Evolutionary conservation across 495 filamentous ascomycete genomes (phyloP).

Genomic region (Tuber umbilicatum): DNA sequence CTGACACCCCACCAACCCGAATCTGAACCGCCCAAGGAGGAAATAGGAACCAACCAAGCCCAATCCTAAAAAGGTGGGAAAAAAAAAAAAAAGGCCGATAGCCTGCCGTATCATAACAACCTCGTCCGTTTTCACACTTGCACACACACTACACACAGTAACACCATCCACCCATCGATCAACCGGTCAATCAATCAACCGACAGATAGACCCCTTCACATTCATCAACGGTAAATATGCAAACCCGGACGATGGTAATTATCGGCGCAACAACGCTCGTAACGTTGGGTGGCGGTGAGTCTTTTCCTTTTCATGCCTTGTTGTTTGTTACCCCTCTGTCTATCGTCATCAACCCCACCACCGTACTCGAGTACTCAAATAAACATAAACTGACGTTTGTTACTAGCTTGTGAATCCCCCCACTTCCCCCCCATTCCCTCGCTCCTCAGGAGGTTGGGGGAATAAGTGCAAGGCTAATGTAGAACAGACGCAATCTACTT

Average conservation of each 20-base stretch:
- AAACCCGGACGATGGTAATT: conserved; percentile 59
- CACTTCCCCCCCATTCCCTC: conserved; percentile 5
- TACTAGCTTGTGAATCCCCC: conserved; percentile 26
- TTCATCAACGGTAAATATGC: conserved; percentile 38
- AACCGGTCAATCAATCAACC: not conserved
- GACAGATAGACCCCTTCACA: not conserved
- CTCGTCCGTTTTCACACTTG: not conserved
- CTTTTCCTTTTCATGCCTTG: conserved; percentile 1
- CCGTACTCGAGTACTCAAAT: conserved; percentile 1
- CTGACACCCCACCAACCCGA: conserved; percentile 4
- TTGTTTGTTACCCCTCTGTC: conserved; percentile 9
- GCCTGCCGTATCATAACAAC: not conserved
- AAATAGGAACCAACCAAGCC: conserved; percentile 5
- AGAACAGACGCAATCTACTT: conserved; percentile 76
- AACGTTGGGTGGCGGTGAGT: conserved; percentile 37
- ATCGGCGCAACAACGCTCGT: conserved; percentile 33
- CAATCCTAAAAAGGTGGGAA: not conserved
- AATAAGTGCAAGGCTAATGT: conserved; percentile 46
- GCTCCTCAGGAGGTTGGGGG: not conserved
- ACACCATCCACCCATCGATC: conserved; percentile 1
- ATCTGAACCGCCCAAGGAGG: not conserved
- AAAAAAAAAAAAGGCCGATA: conserved; percentile 4
- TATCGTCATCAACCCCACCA: conserved; percentile 7
- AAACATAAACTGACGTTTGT: conserved; percentile 14
- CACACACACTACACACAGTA: not conserved